A percentile compares a stretch with the other conserved stretches of the same genome.
Conservation (phyloP, 495 filamentous ascomycete species). For the Penicillium daleae region DNA sequence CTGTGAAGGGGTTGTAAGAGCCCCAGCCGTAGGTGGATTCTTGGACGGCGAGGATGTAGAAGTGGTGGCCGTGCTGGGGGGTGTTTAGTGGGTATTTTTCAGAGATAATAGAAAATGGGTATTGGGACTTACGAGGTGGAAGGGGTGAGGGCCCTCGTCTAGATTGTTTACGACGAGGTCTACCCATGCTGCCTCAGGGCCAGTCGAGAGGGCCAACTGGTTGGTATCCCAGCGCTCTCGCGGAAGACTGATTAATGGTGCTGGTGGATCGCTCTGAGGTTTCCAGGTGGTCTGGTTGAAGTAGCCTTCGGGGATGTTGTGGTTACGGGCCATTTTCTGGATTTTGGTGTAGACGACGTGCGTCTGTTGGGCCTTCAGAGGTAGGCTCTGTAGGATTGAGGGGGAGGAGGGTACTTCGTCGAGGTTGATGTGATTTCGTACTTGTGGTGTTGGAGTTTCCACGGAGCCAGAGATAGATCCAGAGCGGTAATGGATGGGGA, state of each 20-base stretch:
- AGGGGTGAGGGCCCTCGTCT: constrained; percentile 55
- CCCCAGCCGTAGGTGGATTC: constrained; percentile 42
- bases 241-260: constrained; percentile 36
- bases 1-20: constrained; percentile 51
- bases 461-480: background rate
- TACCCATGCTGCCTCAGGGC: constrained; percentile 38
- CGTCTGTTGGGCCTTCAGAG: constrained; percentile 39
- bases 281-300: constrained; percentile 55
- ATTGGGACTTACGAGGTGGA: constrained; percentile 46
- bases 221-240: constrained; percentile 46
- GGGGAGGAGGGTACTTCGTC: constrained; percentile 29
- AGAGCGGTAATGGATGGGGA: constrained; percentile 32
- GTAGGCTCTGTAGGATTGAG: constrained; percentile 27
- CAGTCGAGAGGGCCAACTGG: constrained; percentile 42
- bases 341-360: constrained; percentile 55
- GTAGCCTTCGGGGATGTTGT: constrained; percentile 49
- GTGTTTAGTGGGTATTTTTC: background rate
- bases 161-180: constrained; percentile 58
- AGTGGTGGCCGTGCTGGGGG: constrained; percentile 83
- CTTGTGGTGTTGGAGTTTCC: constrained; percentile 5
- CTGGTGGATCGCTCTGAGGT: constrained; percentile 37
- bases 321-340: constrained; percentile 42
- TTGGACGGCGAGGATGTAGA: constrained; percentile 66
- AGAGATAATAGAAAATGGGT: background rate
- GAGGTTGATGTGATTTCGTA: constrained; percentile 28